Percentiles rank a stretch among this genome's conserved stretches.
Conservation (phyloP, 106 monocot species). For the Triglochin maritima region DNA sequence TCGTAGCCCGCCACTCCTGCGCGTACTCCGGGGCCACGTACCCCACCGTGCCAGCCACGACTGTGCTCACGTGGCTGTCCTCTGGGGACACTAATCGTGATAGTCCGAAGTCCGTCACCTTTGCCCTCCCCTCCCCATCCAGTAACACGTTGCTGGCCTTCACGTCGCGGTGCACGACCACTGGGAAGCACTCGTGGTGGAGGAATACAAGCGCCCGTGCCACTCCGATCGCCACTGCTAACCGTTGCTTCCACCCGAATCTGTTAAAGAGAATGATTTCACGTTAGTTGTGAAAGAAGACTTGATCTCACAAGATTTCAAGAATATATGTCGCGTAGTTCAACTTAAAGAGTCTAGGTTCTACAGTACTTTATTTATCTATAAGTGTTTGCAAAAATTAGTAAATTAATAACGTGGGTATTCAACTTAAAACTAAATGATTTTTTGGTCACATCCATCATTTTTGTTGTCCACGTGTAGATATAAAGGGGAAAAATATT, state of each 20-base stretch:
- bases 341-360: no score
- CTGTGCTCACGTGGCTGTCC: constrained; percentile 70
- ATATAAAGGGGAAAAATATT: no score
- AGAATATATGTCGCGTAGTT: no score
- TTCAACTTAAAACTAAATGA: no score
- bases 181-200: constrained; percentile 71
- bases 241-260: constrained; percentile 28
- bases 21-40: constrained; percentile 90
- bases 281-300: no score
- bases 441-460: no score
- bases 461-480: no score
- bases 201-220: constrained; percentile 55
- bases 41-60: constrained; percentile 81
- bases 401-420: no score
- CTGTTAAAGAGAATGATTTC: neutral
- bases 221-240: constrained; percentile 48
- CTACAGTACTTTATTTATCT: no score
- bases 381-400: no score
- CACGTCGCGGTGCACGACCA: constrained; percentile 86
- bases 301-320: no score
- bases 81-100: constrained; percentile 41
- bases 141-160: constrained; percentile 88
- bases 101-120: constrained; percentile 76
- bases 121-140: constrained; percentile 34
- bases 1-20: constrained; percentile 57